Evolutionary conservation across 164 flowering plant species (phyloP).

Genomic region (grape (Vitis vinifera)): ASM3070453v1 NC_081815.1:659001-659500

Average conservation of each 20-base stretch:
- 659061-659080: neutral
- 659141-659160: slow-evolving; percentile 44
- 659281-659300: slow-evolving; percentile 39
- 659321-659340: slow-evolving; percentile 56
- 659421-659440: neutral
- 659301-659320: slow-evolving; percentile 43
- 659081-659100: slow-evolving; percentile 8
- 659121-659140: slow-evolving; percentile 61
- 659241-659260: neutral
- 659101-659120: slow-evolving; percentile 59
- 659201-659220: neutral
- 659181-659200: slow-evolving; percentile 52
- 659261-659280: neutral
- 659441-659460: slow-evolving; percentile 91
- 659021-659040: neutral
- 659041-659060: too few relatives aligned
- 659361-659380: neutral
- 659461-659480: slow-evolving; percentile 78
- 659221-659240: neutral
- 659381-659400: neutral
- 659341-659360: slow-evolving; percentile 60
- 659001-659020: too few relatives aligned
- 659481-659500: slow-evolving; percentile 57
- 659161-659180: slow-evolving; percentile 53
- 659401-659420: neutral